Percentiles rank a stretch among this genome's conserved stretches.
These are phyloP conservation scores for Petunia axillaris DNA, from an alignment of 257 asterid species.

Conservation along the genomic window DNA sequence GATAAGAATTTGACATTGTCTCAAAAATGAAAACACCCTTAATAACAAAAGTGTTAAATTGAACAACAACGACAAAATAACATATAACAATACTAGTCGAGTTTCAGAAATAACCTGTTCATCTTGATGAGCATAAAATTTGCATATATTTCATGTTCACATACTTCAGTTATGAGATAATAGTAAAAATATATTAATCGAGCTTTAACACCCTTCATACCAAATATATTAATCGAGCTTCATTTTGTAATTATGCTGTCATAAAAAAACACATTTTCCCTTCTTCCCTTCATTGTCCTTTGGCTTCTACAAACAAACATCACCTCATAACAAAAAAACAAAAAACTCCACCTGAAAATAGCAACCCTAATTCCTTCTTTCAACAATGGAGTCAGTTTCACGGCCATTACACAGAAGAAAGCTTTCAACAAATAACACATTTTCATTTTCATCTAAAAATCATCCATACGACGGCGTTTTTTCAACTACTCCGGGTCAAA, in stretches of 20 bases:
- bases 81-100: no score
- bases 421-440: slow-evolving; percentile 41
- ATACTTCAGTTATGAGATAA: no score
- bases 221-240: no score
- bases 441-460: slow-evolving; percentile 58
- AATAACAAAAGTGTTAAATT: no score
- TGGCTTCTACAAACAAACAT: slow-evolving; percentile 26
- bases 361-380: slow-evolving; percentile 11
- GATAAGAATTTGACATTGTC: no score
- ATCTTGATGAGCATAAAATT: no score
- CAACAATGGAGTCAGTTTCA: slow-evolving; percentile 71
- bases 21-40: no score
- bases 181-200: no score
- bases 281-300: slow-evolving; percentile 6
- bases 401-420: slow-evolving; percentile 69
- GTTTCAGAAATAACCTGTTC: no score
- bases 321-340: background rate
- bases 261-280: background rate
- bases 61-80: no score
- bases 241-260: slow-evolving; percentile 24
- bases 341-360: slow-evolving; percentile 23
- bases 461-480: slow-evolving; percentile 76
- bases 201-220: no score
- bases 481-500: slow-evolving; percentile 33
- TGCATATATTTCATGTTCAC: no score